phyloP scores from a whole-genome alignment of 208 protist species.

The Acanthamoeba culbertsoni region DNA sequence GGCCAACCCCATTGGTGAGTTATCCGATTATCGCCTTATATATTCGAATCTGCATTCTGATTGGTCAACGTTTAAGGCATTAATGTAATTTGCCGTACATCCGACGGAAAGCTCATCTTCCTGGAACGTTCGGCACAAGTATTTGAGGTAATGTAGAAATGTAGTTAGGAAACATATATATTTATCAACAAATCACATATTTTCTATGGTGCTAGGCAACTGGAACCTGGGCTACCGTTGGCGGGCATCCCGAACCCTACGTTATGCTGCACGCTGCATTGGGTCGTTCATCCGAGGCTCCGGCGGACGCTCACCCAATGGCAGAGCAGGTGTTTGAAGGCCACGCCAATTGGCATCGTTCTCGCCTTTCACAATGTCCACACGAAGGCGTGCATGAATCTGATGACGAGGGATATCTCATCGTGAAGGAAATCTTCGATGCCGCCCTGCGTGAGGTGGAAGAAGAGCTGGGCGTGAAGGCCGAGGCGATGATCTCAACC shows the following conservation, averaged over 20 bases:
- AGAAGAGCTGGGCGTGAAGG: neutral
- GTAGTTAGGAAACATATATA: too few relatives aligned
- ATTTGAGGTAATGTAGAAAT: neutral
- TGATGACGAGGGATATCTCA: neutral
- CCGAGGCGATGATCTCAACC: neutral
- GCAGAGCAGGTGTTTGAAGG: neutral
- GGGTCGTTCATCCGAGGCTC: neutral
- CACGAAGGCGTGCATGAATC: neutral
- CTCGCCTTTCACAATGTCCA: neutral
- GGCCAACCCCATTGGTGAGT: neutral
- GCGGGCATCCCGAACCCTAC: neutral
- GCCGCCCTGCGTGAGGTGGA: neutral
- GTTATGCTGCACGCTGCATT: neutral
- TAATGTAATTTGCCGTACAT: neutral
- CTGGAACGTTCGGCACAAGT: neutral
- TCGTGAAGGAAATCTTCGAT: neutral
- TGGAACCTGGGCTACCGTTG: neutral
- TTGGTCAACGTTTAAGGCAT: neutral
- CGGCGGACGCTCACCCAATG: neutral
- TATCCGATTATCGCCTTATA: neutral
- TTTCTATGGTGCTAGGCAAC: neutral
- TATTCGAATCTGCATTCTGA: neutral
- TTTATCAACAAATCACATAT: neutral
- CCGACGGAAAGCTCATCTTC: neutral
- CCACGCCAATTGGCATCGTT: neutral